Conservation (phyloP, 768 basidiomycete species). For the Calocera viscosa region DNA sequence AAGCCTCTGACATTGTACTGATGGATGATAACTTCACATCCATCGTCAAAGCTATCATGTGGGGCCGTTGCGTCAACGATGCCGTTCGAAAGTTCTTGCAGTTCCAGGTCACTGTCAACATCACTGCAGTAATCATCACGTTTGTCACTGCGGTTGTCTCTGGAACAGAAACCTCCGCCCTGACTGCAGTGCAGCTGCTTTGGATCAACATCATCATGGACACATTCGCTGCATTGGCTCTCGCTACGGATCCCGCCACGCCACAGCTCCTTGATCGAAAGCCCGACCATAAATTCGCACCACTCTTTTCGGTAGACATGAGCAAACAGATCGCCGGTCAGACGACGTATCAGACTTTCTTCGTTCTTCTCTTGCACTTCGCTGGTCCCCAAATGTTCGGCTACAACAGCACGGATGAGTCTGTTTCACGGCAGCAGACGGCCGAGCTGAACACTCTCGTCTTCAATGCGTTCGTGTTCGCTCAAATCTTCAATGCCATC, state of each 20-base stretch:
- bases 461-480: slow-evolving; percentile 97
- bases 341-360: slow-evolving; percentile 67
- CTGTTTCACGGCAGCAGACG: slow-evolving; percentile 29
- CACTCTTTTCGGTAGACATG: slow-evolving; percentile 87
- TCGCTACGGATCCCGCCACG: slow-evolving; percentile 91
- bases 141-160: slow-evolving; percentile 84
- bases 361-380: slow-evolving; percentile 87
- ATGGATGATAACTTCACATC: slow-evolving; percentile 97
- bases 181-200: slow-evolving; percentile 89
- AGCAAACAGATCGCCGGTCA: slow-evolving; percentile 92
- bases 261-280: slow-evolving; percentile 69
- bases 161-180: slow-evolving; percentile 58
- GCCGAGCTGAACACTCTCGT: slow-evolving; percentile 67
- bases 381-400: slow-evolving; percentile 60
- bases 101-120: slow-evolving; percentile 88
- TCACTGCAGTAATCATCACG: slow-evolving; percentile 89
- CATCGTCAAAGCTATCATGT: slow-evolving; percentile 95
- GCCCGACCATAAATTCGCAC: slow-evolving; percentile 79
- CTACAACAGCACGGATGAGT: slow-evolving; percentile 28
- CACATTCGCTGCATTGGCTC: slow-evolving; percentile 92
- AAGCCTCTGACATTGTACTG: slow-evolving; percentile 95
- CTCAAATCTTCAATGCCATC: slow-evolving; percentile 91
- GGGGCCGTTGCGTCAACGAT: slow-evolving; percentile 98
- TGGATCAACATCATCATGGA: slow-evolving; percentile 99
- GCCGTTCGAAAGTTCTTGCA: slow-evolving; percentile 95